Base-by-base conservation (phyloP, 208 protist genomes). In the Trypanosoma conorhini region DNA sequence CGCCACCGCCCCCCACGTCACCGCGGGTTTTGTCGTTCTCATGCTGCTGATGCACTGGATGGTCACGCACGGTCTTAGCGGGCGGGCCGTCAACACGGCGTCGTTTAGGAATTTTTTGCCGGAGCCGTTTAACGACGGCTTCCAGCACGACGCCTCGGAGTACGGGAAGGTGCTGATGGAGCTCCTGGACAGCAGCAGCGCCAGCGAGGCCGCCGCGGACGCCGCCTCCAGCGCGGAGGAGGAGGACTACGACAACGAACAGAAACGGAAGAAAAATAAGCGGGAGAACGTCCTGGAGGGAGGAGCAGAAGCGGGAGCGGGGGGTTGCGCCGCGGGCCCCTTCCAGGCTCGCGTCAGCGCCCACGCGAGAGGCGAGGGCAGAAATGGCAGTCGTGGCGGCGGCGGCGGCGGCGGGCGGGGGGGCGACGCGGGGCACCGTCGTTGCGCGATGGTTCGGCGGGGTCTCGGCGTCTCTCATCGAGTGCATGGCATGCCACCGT, bases 141-240 rank as follows among this genome's bases (percentile, higher is more conserved):
- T 67, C 7, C 88, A 90, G 54, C 88, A 93, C 65, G 88, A 93
- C 68, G 82, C 88, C 15, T 90, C 85, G n/a, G 88, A 89, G 77
- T 88, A 84, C 57, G 72, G 68, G 57, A 89, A 90, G 60, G 74
- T 83, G 28, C 50, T 93, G 56, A 63, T 93, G 30, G 83, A 88
- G 50, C 67, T 79, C 26, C 67, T 93, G n/a, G 85, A 93, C 63
- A 59, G 40, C 35, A 62, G 19, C 19, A 40, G 38, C 24, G 8
- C 19, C 22, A 33, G 63, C 60, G 61, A 67, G 63, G 63, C 33
- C 60, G 22, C 44, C 31, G 22, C 51, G 13, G 51, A 33, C 17
- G 50, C 1, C 9, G 1, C 50, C 12, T 19, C 7, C 50, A 4
- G 12, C 19, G 50, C 9, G 50, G 4, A 26, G 50, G 50, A 26